A percentile compares a stretch with the other conserved stretches of the same genome.
Evolutionary conservation across 148 eudicot species (phyloP).

Genomic region (Chenopodium quinoa): DNA sequence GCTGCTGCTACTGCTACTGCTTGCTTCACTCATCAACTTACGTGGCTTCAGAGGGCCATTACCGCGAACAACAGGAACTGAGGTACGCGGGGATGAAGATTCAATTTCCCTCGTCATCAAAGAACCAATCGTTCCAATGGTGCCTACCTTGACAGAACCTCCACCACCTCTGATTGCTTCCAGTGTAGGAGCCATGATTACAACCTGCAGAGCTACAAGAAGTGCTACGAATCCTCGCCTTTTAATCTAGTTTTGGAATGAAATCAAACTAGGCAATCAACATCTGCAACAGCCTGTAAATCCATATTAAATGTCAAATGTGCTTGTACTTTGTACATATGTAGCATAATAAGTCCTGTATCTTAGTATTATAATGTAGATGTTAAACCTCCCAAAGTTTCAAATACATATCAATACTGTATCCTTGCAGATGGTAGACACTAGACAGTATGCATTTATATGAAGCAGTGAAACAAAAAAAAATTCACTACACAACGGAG

Average conservation of each 20-base stretch:
- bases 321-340: not conserved
- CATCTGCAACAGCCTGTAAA: not conserved
- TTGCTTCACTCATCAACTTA: conserved; percentile 49
- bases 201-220: not conserved
- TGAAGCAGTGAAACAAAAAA: not conserved
- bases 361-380: not conserved
- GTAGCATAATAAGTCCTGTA: not conserved
- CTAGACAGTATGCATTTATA: not conserved
- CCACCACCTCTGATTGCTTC: conserved; percentile 83
- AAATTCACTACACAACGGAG: not conserved
- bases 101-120: conserved; percentile 75
- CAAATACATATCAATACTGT: not conserved
- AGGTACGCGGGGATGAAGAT: conserved; percentile 25
- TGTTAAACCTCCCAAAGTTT: conserved; percentile 5
- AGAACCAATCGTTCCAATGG: conserved; percentile 68
- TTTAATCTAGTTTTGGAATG: not conserved
- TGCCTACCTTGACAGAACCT: conserved; percentile 81
- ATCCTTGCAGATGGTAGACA: not conserved
- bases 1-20: conserved; percentile 42
- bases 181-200: conserved; percentile 60
- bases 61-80: conserved; percentile 20
- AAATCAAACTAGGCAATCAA: not conserved
- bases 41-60: conserved; percentile 35
- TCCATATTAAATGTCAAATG: conserved; percentile 6
- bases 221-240: not conserved